These are phyloP conservation scores for Stephania cephalantha DNA, from an alignment of 164 flowering plant species.

Conservation along the genomic window DNA sequence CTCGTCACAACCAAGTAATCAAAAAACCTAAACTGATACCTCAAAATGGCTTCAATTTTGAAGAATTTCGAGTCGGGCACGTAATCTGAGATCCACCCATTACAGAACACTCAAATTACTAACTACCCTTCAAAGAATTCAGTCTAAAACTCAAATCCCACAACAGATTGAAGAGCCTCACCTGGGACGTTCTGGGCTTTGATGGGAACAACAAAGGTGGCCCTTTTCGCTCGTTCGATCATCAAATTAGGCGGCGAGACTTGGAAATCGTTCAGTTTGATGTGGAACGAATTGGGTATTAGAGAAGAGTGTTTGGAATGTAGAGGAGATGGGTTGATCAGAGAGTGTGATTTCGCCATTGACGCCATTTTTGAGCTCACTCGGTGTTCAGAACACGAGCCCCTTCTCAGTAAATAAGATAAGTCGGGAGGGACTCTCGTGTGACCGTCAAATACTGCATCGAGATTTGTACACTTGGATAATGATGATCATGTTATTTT, in stretches of 20 bases:
- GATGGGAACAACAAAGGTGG: conserved; percentile 30
- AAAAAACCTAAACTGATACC: conserved; percentile 30
- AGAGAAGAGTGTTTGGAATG: conserved; percentile 10
- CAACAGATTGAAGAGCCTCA: background rate
- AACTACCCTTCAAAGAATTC: conserved; percentile 9
- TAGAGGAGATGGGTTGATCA: conserved; percentile 12
- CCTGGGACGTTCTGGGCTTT: conserved; percentile 55
- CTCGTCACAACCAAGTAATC: background rate
- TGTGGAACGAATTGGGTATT: conserved; percentile 9
- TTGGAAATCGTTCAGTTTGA: conserved; percentile 15
- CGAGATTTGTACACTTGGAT: too few relatives aligned
- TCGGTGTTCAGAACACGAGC: too few relatives aligned
- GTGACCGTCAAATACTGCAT: too few relatives aligned
- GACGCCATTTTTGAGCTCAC: background rate
- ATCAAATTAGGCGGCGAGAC: conserved; percentile 18
- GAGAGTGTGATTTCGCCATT: conserved; percentile 18
- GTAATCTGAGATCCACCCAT: conserved; percentile 36
- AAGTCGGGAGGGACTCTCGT: too few relatives aligned
- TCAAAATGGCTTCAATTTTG: conserved; percentile 87
- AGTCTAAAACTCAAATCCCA: background rate
- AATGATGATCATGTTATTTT: too few relatives aligned
- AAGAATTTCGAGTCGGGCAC: conserved; percentile 73
- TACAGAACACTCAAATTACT: conserved; percentile 11
- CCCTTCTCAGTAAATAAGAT: too few relatives aligned
- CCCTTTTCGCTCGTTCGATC: conserved; percentile 21